Evolutionary conservation across 176 grass and related monocot species (phyloP).

Genomic region (Stipa capillata): DNA sequence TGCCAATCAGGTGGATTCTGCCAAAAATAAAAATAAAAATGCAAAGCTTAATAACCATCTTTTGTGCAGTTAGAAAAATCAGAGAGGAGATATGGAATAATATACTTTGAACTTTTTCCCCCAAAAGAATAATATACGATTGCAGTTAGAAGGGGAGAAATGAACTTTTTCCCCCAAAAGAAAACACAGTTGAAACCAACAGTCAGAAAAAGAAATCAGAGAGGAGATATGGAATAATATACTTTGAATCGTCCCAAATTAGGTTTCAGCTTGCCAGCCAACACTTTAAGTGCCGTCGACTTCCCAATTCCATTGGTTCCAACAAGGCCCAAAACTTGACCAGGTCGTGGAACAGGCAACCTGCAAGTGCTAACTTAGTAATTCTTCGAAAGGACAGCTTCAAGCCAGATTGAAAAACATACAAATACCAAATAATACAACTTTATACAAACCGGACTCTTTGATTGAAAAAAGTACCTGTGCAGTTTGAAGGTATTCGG

Average conservation of each 20-base stretch:
- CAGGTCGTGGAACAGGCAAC: slow-evolving; percentile 81
- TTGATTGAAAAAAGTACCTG: slow-evolving; percentile 34
- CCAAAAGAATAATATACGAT: no score
- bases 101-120: no score
- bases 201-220: neutral
- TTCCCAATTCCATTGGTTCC: slow-evolving; percentile 91
- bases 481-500: slow-evolving; percentile 95
- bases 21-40: neutral
- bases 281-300: slow-evolving; percentile 74
- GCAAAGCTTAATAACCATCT: neutral
- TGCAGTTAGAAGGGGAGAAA: neutral
- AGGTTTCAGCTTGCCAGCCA: slow-evolving; percentile 81
- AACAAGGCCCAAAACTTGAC: slow-evolving; percentile 77
- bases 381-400: neutral
- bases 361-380: slow-evolving; percentile 27
- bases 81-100: neutral
- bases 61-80: neutral
- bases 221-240: neutral
- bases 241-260: slow-evolving; percentile 92
- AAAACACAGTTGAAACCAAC: neutral
- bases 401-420: neutral
- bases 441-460: neutral
- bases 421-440: neutral
- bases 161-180: neutral
- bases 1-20: slow-evolving; percentile 93